Percentiles rank a stretch among this genome's conserved stretches.
phyloP scores from a whole-genome alignment of 106 monocot species.

The Amphibolis antarctica region DNA sequence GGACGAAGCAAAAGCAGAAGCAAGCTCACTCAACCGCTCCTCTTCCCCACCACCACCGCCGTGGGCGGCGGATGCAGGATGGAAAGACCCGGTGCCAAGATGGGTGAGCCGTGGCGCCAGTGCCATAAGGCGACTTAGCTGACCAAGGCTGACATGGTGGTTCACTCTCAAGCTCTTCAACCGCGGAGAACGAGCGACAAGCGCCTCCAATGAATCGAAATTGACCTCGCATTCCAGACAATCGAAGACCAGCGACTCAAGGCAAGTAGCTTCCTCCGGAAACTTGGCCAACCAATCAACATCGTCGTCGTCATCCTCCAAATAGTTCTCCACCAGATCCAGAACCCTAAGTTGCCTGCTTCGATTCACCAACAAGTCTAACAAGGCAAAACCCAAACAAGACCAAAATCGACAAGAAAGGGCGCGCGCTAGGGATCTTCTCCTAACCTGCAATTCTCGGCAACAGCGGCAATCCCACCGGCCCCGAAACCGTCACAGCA shows the following conservation, averaged over 20 bases:
- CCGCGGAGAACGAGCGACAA: slow-evolving; percentile 44
- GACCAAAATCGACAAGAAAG: not conserved
- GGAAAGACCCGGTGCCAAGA: slow-evolving; percentile 67
- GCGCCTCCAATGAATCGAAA: slow-evolving; percentile 49
- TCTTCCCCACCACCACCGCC: not conserved
- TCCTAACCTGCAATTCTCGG: slow-evolving; percentile 54
- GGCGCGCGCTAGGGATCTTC: not conserved
- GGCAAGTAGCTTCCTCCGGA: slow-evolving; percentile 34
- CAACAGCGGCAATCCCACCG: slow-evolving; percentile 48
- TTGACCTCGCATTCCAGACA: slow-evolving; percentile 35
- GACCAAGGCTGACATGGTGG: slow-evolving; percentile 27
- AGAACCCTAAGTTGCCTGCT: slow-evolving; percentile 42
- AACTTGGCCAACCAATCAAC: slow-evolving; percentile 70
- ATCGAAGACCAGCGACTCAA: slow-evolving; percentile 68
- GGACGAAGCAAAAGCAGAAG: slow-evolving; percentile 4
- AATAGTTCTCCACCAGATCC: slow-evolving; percentile 65
- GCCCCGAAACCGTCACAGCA: slow-evolving; percentile 72
- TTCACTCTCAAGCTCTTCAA: slow-evolving; percentile 44
- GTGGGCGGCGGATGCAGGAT: not conserved
- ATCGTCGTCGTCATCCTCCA: slow-evolving; percentile 34
- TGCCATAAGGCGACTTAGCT: slow-evolving; percentile 50
- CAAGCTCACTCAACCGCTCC: not conserved
- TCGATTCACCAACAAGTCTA: not conserved
- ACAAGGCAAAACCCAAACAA: not conserved
- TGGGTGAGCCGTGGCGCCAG: slow-evolving; percentile 60